Conservation (phyloP, 768 basidiomycete genomes). For the Calocybe gangraenosa region DNA sequence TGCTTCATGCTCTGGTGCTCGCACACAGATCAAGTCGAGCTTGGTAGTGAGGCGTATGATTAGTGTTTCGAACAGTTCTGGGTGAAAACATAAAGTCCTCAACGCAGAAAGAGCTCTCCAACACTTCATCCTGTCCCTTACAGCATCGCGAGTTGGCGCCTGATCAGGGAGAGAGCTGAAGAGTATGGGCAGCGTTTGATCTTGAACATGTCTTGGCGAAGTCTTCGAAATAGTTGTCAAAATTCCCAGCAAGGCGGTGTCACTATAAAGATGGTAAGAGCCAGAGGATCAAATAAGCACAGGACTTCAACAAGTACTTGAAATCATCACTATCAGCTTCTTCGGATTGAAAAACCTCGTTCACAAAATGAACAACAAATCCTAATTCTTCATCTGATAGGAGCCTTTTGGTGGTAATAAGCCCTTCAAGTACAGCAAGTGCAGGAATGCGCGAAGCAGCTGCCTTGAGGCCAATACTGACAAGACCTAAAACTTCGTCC, state of each 20-base stretch:
- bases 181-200: constrained; percentile 76
- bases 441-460: constrained; percentile 52
- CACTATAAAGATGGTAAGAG: constrained; percentile 33
- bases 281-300: background rate
- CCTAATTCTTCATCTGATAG: constrained; percentile 71
- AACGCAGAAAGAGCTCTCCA: constrained; percentile 69
- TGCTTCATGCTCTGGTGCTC: constrained; percentile 14
- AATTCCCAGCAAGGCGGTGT: constrained; percentile 50
- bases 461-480: constrained; percentile 54
- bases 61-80: constrained; percentile 80
- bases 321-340: constrained; percentile 50
- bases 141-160: constrained; percentile 52
- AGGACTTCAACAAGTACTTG: constrained; percentile 32
- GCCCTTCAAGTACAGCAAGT: constrained; percentile 57
- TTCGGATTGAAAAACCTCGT: constrained; percentile 59
- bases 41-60: constrained; percentile 74
- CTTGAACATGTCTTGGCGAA: constrained; percentile 62
- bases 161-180: constrained; percentile 70
- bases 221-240: constrained; percentile 56
- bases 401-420: constrained; percentile 62
- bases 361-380: constrained; percentile 72
- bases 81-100: constrained; percentile 65
- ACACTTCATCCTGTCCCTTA: constrained; percentile 53
- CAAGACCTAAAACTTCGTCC: constrained; percentile 68
- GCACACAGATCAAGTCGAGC: constrained; percentile 63